Conservation (phyloP, 352 stramenopile genomes). For the Phytophthora sp. region DNA sequence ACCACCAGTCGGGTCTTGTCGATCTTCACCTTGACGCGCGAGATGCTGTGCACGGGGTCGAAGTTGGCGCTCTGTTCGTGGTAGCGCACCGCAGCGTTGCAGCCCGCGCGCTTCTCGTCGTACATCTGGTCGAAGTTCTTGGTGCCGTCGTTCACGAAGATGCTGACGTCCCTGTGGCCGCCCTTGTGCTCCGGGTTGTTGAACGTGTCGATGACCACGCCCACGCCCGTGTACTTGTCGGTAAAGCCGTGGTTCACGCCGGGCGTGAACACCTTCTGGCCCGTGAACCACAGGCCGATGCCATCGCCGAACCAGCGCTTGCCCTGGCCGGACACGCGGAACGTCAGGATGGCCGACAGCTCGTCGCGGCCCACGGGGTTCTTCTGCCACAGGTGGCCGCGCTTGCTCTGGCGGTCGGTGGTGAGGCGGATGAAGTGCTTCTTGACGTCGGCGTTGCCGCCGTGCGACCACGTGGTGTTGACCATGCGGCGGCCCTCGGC, state of each 20-base stretch:
- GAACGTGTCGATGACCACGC: slow-evolving; percentile 87
- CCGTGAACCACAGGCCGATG: slow-evolving; percentile 85
- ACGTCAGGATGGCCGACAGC: slow-evolving; percentile 74
- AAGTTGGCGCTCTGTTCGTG: slow-evolving; percentile 82
- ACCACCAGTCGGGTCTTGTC: slow-evolving; percentile 58
- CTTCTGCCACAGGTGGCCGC: slow-evolving; percentile 81
- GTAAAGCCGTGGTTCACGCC: slow-evolving; percentile 83
- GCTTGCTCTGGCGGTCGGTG: slow-evolving; percentile 88
- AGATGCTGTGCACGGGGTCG: slow-evolving; percentile 82
- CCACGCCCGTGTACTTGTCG: slow-evolving; percentile 76
- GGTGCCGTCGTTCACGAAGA: slow-evolving; percentile 83
- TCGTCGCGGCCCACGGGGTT: slow-evolving; percentile 55
- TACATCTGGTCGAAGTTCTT: slow-evolving; percentile 77
- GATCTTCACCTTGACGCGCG: slow-evolving; percentile 80
- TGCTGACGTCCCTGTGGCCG: slow-evolving; percentile 84
- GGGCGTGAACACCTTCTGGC: slow-evolving; percentile 55
- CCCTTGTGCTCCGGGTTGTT: slow-evolving; percentile 84
- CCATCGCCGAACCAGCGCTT: slow-evolving; percentile 88
- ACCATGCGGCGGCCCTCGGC: slow-evolving; percentile 63
- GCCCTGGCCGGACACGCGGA: slow-evolving; percentile 83
- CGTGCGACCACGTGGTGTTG: slow-evolving; percentile 79
- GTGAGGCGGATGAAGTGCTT: slow-evolving; percentile 90
- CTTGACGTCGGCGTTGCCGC: slow-evolving; percentile 78
- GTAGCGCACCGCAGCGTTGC: slow-evolving; percentile 80
- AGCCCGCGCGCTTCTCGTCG: slow-evolving; percentile 67